Conservation (phyloP, 2,329 filamentous ascomycete species). For the Alternaria infectoria region DNA sequence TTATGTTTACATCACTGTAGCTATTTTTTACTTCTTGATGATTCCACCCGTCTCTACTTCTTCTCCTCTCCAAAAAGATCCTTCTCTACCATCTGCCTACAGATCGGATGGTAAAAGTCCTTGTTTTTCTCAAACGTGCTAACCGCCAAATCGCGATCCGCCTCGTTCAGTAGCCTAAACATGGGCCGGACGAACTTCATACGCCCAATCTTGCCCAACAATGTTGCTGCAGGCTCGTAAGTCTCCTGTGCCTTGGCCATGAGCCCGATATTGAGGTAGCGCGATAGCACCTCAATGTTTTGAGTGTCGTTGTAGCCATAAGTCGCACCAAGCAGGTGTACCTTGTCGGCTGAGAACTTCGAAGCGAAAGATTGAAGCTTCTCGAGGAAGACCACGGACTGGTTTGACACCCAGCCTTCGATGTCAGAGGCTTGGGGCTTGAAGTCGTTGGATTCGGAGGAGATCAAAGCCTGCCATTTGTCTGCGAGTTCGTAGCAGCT, state of each 20-base stretch:
- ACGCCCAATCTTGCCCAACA: conserved; percentile 81
- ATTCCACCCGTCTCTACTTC: background rate
- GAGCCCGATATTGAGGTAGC: conserved; percentile 82
- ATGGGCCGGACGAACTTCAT: conserved; percentile 98
- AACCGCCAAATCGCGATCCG: conserved; percentile 76
- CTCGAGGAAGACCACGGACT: conserved; percentile 90
- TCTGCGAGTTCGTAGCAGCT: conserved; percentile 81
- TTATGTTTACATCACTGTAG: background rate
- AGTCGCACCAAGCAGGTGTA: conserved; percentile 72
- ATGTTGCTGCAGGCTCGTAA: conserved; percentile 72
- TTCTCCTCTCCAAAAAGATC: conserved; percentile 64
- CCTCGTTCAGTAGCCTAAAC: conserved; percentile 75
- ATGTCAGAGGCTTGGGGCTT: conserved; percentile 73
- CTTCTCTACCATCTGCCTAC: conserved; percentile 78
- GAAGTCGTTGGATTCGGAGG: conserved; percentile 48
- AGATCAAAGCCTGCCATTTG: conserved; percentile 72
- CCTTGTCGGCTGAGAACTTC: conserved; percentile 68
- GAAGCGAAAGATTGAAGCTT: conserved; percentile 71
- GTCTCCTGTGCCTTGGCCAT: conserved; percentile 72
- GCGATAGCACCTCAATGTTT: conserved; percentile 84
- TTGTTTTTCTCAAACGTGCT: conserved; percentile 85
- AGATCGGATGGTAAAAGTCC: conserved; percentile 96
- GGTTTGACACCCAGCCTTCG: conserved; percentile 78
- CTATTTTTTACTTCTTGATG: background rate
- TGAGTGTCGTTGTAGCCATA: conserved; percentile 74